These are phyloP conservation scores for Phytophthora capsici DNA, from an alignment of 352 stramenopile genomes.

Conservation along the genomic window DNA sequence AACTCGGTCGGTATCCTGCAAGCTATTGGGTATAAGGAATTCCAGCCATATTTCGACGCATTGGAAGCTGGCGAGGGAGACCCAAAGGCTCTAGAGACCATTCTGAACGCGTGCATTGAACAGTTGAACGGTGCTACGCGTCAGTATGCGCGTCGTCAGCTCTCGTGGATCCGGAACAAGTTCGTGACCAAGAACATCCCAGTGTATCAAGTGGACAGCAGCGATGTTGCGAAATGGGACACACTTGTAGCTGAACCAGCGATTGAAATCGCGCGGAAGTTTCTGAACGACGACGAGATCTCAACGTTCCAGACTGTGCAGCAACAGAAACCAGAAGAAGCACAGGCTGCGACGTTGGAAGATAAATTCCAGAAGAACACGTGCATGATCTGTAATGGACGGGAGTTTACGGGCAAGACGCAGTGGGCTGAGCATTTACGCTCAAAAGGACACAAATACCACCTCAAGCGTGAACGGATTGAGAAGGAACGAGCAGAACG, in stretches of 20 bases:
- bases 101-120: slow-evolving; percentile 73
- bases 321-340: slow-evolving; percentile 51
- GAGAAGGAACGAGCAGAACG: slow-evolving; percentile 45
- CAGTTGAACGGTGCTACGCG: slow-evolving; percentile 83
- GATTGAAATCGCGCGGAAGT: slow-evolving; percentile 66
- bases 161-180: slow-evolving; percentile 90
- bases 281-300: slow-evolving; percentile 50
- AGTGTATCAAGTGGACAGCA: slow-evolving; percentile 88
- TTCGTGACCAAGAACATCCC: slow-evolving; percentile 87
- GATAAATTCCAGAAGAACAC: slow-evolving; percentile 73
- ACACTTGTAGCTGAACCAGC: slow-evolving; percentile 59
- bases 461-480: slow-evolving; percentile 76
- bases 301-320: slow-evolving; percentile 47
- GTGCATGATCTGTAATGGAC: slow-evolving; percentile 65
- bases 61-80: slow-evolving; percentile 42
- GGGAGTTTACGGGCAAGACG: slow-evolving; percentile 69
- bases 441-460: slow-evolving; percentile 85
- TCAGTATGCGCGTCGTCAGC: slow-evolving; percentile 86
- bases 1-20: slow-evolving; percentile 82
- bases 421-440: slow-evolving; percentile 77
- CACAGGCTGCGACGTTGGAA: slow-evolving; percentile 42
- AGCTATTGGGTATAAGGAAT: slow-evolving; percentile 93
- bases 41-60: slow-evolving; percentile 82
- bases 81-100: slow-evolving; percentile 36
- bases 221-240: slow-evolving; percentile 69